These are phyloP conservation scores for Lepidium africanum DNA, from an alignment of 345 rosid genomes.

Conservation along the genomic window DNA sequence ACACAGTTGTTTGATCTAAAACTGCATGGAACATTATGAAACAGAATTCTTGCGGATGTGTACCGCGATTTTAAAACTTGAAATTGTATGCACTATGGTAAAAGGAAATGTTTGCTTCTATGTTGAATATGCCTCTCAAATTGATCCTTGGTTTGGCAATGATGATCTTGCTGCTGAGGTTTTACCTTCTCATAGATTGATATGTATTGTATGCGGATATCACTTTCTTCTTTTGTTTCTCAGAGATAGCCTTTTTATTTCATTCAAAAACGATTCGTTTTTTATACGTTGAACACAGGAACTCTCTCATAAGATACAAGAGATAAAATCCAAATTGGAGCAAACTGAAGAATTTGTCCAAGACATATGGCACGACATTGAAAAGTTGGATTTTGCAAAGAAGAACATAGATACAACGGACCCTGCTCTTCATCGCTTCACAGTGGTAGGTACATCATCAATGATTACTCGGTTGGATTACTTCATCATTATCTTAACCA, in stretches of 20 bases:
- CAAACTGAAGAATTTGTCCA: slow-evolving; percentile 94
- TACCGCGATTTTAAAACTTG: neutral
- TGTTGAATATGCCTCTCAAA: neutral
- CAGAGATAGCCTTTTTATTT: neutral
- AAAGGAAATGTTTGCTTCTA: neutral
- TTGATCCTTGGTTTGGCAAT: neutral
- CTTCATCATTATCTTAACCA: neutral
- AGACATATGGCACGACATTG: slow-evolving; percentile 91
- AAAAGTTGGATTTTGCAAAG: slow-evolving; percentile 94
- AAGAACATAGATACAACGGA: slow-evolving; percentile 86
- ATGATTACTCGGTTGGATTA: neutral
- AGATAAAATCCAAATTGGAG: slow-evolving; percentile 87
- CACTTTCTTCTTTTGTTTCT: neutral
- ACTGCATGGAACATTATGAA: neutral
- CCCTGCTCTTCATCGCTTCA: slow-evolving; percentile 92
- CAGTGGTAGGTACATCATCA: slow-evolving; percentile 69
- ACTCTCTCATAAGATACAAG: slow-evolving; percentile 80
- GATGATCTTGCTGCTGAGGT: slow-evolving; percentile 92
- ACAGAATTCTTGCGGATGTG: neutral
- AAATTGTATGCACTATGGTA: neutral
- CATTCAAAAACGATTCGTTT: neutral
- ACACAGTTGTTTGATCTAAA: neutral
- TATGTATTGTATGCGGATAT: neutral
- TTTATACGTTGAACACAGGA: slow-evolving; percentile 41
- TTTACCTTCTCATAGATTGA: slow-evolving; percentile 21